These are phyloP conservation scores for Pyrenophora teres DNA, from an alignment of 2,329 filamentous ascomycete genomes.

Conservation along the genomic window DNA sequence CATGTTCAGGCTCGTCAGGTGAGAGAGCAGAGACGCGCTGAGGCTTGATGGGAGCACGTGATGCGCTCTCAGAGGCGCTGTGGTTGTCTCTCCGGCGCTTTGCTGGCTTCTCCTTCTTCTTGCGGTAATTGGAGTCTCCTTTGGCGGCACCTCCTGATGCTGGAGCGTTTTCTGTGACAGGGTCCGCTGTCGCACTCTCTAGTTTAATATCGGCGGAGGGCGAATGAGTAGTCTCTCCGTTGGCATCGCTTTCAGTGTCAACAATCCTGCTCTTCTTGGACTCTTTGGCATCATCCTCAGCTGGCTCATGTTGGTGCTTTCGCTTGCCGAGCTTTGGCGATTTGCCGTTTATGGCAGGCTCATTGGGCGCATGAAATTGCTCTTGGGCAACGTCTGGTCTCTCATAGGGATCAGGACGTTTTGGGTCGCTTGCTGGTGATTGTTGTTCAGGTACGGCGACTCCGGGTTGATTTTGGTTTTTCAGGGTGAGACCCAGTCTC, in stretches of 20 bases:
- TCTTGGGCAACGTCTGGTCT: slow-evolving; percentile 9
- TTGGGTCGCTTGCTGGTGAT: slow-evolving; percentile 16
- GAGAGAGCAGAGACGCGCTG: slow-evolving; percentile 25
- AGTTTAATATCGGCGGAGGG: slow-evolving; percentile 3
- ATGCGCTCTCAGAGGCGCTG: slow-evolving; percentile 5
- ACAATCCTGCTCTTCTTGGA: slow-evolving; percentile 36
- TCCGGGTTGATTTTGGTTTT: slow-evolving; percentile 53
- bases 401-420: slow-evolving; percentile 13
- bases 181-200: slow-evolving; percentile 13
- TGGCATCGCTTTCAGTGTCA: slow-evolving; percentile 3
- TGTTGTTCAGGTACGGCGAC: slow-evolving; percentile 30
- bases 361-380: slow-evolving; percentile 16
- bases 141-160: slow-evolving; percentile 23
- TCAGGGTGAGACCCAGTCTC: slow-evolving; percentile 63
- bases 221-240: slow-evolving; percentile 5
- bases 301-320: slow-evolving; percentile 37
- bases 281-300: slow-evolving; percentile 29
- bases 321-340: slow-evolving; percentile 44
- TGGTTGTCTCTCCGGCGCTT: slow-evolving; percentile 25
- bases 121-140: slow-evolving; percentile 46
- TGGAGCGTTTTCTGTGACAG: slow-evolving; percentile 8
- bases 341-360: slow-evolving; percentile 31
- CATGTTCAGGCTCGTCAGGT: slow-evolving; percentile 22
- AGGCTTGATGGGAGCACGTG: slow-evolving; percentile 10
- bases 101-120: slow-evolving; percentile 34